These are phyloP conservation scores for Tetracentron sinense DNA, from an alignment of 164 flowering plant species.

Conservation along the genomic window DNA sequence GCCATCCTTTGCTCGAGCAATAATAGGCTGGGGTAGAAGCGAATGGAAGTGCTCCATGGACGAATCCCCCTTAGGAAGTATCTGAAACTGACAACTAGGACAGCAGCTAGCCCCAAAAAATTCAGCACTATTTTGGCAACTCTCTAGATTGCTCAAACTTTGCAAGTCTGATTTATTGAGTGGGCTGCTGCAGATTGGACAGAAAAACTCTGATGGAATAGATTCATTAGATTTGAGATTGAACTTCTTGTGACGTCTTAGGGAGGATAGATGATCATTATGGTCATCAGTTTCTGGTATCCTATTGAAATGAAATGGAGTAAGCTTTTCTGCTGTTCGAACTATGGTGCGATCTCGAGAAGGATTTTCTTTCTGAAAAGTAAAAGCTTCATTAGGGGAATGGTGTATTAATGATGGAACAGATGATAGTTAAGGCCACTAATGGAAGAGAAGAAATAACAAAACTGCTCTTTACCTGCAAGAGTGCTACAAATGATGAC, in stretches of 20 bases:
- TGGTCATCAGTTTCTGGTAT: conserved; percentile 46
- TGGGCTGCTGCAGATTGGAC: conserved; percentile 75
- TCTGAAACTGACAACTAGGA: conserved; percentile 83
- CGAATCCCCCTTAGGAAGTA: conserved; percentile 65
- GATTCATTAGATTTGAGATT: conserved; percentile 47
- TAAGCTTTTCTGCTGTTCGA: conserved; percentile 92
- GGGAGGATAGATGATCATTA: conserved; percentile 39
- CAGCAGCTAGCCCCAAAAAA: conserved; percentile 60
- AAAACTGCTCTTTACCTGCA: conserved; percentile 52
- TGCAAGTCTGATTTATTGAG: conserved; percentile 35
- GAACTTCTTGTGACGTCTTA: conserved; percentile 59
- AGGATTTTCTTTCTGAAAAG: conserved; percentile 83
- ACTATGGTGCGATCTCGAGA: conserved; percentile 87
- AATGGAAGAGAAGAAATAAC: background rate
- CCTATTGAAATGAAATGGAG: conserved; percentile 76
- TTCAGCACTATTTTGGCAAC: conserved; percentile 18
- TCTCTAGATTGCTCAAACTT: conserved; percentile 20
- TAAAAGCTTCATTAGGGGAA: background rate
- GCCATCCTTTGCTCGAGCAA: conserved; percentile 30
- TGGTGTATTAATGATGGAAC: background rate
- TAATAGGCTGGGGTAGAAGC: conserved; percentile 52
- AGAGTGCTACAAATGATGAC: conserved; percentile 70
- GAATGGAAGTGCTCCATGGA: conserved; percentile 52
- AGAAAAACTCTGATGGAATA: conserved; percentile 58
- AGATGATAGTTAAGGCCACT: background rate